phyloP scores from a whole-genome alignment of 768 basidiomycete species.

The Leccinum ochraceum region DNA sequence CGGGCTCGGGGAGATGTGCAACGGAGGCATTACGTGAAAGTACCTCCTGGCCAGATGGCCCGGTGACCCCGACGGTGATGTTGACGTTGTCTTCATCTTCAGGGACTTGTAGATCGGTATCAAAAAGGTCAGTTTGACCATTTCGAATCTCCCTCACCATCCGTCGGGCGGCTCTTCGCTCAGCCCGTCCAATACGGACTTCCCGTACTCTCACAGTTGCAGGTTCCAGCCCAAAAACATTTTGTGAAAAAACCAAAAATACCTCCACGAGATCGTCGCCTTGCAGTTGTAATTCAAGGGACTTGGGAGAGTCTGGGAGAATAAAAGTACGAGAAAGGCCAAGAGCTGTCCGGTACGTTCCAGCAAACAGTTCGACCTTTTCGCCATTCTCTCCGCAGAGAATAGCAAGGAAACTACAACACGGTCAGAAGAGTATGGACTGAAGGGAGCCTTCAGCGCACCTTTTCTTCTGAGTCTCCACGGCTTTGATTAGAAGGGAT shows the following conservation, averaged over 20 bases:
- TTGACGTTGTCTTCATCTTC: conserved; percentile 59
- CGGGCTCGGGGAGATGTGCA: conserved; percentile 27
- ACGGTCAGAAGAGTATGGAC: conserved; percentile 2
- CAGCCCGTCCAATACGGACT: conserved; percentile 86
- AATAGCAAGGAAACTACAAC: conserved; percentile 81
- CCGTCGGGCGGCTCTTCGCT: conserved; percentile 80
- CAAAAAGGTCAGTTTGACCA: conserved; percentile 46
- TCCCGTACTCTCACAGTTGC: conserved; percentile 94
- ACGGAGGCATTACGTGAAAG: conserved; percentile 30
- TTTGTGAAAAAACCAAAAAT: conserved; percentile 88
- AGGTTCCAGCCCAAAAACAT: conserved; percentile 90
- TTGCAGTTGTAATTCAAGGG: conserved; percentile 84
- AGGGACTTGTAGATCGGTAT: conserved; percentile 43
- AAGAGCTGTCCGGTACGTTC: conserved; percentile 86
- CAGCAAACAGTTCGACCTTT: conserved; percentile 92
- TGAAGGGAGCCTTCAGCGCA: conserved; percentile 26
- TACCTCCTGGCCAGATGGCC: conserved; percentile 43
- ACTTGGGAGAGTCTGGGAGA: conserved; percentile 85
- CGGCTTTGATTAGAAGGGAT: conserved; percentile 78
- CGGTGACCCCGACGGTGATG: conserved; percentile 63
- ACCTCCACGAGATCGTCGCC: conserved; percentile 93
- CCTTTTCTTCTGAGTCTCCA: conserved; percentile 91
- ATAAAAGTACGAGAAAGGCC: conserved; percentile 93
- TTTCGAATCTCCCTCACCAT: conserved; percentile 67
- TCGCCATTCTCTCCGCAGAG: conserved; percentile 91